Conservation (phyloP, 257 asterid species). For the Solanum piurae region DNA sequence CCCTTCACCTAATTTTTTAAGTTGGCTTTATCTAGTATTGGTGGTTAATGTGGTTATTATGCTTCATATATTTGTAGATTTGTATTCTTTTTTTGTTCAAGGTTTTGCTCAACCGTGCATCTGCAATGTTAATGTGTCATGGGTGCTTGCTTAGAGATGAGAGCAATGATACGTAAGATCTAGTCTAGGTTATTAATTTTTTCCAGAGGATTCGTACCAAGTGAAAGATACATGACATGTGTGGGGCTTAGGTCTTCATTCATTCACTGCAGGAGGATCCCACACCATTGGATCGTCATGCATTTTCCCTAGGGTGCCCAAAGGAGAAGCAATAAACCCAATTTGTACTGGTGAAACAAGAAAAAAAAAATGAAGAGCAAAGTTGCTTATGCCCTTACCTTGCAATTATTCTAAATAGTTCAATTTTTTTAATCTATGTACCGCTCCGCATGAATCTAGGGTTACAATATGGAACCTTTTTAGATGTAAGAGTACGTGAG, state of each 20-base stretch:
- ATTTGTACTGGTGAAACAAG: background rate
- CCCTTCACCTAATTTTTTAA: background rate
- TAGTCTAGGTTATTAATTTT: background rate
- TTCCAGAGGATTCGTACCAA: background rate
- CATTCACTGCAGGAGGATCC: background rate
- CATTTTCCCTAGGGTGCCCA: background rate
- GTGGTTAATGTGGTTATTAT: background rate
- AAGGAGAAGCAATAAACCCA: background rate
- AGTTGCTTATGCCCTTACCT: background rate
- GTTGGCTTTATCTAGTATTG: background rate
- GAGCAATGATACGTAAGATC: no score
- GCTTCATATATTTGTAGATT: background rate
- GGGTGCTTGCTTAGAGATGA: background rate
- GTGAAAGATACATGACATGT: background rate
- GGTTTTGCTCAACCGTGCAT: background rate
- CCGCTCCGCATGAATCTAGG: background rate
- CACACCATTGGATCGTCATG: background rate
- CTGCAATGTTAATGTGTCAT: background rate
- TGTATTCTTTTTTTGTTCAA: background rate
- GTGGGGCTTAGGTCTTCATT: background rate
- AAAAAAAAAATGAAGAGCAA: background rate
- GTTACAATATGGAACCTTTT: background rate
- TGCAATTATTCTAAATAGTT: background rate
- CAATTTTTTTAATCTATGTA: background rate
- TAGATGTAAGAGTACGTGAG: background rate